A percentile compares a stretch with the other conserved stretches of the same genome.
Conservation (phyloP, 176 grass and related monocot genomes). For the Coix lacrymajobi region DNA sequence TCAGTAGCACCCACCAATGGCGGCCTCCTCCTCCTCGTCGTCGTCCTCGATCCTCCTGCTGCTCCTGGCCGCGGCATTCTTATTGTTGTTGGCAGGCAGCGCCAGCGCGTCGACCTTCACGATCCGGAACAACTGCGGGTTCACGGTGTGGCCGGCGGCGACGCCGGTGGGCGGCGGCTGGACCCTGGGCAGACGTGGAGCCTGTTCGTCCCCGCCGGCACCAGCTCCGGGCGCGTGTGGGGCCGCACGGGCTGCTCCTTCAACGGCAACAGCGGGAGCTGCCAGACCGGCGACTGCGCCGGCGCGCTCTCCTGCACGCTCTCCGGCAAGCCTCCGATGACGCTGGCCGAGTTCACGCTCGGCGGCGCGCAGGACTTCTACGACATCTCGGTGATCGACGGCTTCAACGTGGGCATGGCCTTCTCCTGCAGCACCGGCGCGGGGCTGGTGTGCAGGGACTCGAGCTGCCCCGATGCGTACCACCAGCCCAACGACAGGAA, state of each 20-base stretch:
- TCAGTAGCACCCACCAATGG: too few relatives aligned
- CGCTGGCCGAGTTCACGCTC: conserved; percentile 13
- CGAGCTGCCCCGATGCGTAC: background rate
- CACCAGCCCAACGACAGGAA: background rate
- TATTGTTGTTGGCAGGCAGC: too few relatives aligned
- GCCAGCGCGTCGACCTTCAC: too few relatives aligned
- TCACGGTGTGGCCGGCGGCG: too few relatives aligned
- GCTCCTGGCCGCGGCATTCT: too few relatives aligned
- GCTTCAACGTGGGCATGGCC: background rate
- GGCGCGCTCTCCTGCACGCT: background rate
- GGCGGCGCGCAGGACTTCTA: conserved; percentile 2
- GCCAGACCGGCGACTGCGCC: background rate
- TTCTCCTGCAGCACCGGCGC: background rate
- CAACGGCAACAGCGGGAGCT: background rate
- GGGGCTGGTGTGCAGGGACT: background rate
- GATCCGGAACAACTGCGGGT: too few relatives aligned
- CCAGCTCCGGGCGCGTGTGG: background rate
- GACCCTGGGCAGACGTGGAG: background rate
- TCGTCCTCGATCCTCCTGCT: too few relatives aligned
- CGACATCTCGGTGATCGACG: conserved; percentile 15
- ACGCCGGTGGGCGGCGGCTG: too few relatives aligned
- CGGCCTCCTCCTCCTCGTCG: too few relatives aligned
- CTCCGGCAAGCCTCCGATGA: background rate
- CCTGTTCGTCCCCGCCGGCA: background rate
- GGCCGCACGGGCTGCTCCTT: conserved; percentile 26